Evolutionary conservation across 2,329 filamentous ascomycete species (phyloP).

Genomic region (Fonsecaea erecta): DNA sequence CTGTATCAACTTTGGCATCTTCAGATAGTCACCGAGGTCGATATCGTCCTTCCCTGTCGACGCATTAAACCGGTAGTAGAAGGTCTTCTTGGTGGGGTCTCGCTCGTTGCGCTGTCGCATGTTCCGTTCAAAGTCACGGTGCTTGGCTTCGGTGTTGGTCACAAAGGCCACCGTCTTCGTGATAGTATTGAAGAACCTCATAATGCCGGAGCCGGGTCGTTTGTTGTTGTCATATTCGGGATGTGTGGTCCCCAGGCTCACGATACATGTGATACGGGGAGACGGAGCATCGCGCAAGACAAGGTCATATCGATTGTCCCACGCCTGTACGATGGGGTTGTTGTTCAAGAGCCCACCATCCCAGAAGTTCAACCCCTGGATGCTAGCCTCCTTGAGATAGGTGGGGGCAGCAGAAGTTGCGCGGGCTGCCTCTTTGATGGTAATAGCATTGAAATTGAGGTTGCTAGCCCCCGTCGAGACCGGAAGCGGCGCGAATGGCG

Average conservation of each 20-base stretch:
- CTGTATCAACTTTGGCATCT: constrained; percentile 22
- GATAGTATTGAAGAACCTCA: constrained; percentile 26
- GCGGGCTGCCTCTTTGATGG: constrained; percentile 32
- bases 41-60: constrained; percentile 22
- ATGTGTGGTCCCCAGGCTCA: constrained; percentile 31
- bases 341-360: constrained; percentile 35
- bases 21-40: constrained; percentile 27
- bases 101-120: constrained; percentile 28
- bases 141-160: constrained; percentile 35
- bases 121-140: constrained; percentile 34
- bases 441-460: constrained; percentile 26
- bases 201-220: constrained; percentile 5
- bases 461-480: constrained; percentile 25
- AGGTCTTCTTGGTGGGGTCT: constrained; percentile 10
- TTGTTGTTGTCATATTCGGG: constrained; percentile 21
- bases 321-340: constrained; percentile 32
- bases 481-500: constrained; percentile 22
- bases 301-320: constrained; percentile 31
- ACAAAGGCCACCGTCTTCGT: constrained; percentile 28
- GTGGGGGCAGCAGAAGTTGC: constrained; percentile 33
- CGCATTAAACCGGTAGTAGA: constrained; percentile 30
- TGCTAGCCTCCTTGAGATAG: constrained; percentile 30
- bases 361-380: constrained; percentile 31
- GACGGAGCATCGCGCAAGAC: constrained; percentile 7
- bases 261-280: constrained; percentile 24